Evolutionary conservation across 371 early-diverging fungal species (phyloP).

Genomic region (Actinomortierella wolfii): DNA sequence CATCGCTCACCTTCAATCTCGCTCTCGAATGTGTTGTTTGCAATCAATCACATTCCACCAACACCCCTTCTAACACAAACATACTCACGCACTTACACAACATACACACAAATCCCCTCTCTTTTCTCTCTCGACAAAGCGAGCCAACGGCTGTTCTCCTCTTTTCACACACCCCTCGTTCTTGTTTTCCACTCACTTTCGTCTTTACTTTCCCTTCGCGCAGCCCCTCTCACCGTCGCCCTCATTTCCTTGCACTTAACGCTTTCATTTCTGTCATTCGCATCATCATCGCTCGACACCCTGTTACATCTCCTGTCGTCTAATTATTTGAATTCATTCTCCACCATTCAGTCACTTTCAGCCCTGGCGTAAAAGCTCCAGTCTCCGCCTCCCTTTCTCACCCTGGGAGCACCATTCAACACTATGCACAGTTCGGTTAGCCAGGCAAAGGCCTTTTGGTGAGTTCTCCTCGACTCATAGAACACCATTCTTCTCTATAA

Average conservation of each 20-base stretch:
- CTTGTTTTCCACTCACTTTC: conserved; percentile 9
- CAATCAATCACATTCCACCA: no score
- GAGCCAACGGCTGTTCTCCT: neutral
- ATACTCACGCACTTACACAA: neutral
- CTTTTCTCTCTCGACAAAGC: neutral
- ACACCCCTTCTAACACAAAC: conserved; percentile 3
- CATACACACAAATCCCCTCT: neutral
- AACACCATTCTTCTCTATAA: no score
- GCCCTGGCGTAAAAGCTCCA: no score
- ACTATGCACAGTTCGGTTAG: no score
- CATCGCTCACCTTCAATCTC: conserved; percentile 4
- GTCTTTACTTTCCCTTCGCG: neutral
- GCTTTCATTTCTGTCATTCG: no score
- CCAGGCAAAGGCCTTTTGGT: conserved; percentile 45
- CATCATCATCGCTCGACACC: neutral
- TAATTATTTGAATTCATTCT: no score
- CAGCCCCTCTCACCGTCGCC: neutral
- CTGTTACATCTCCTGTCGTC: neutral
- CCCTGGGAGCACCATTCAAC: no score
- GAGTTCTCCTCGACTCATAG: conserved; percentile 7
- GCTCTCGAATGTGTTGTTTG: neutral
- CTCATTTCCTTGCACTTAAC: neutral
- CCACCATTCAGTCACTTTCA: no score
- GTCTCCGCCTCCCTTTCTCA: no score
- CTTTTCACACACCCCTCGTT: conserved; percentile 1